Base-by-base conservation (phyloP, 2,329 filamentous ascomycete species). In the Ilyonectria mors-panacis region DNA sequence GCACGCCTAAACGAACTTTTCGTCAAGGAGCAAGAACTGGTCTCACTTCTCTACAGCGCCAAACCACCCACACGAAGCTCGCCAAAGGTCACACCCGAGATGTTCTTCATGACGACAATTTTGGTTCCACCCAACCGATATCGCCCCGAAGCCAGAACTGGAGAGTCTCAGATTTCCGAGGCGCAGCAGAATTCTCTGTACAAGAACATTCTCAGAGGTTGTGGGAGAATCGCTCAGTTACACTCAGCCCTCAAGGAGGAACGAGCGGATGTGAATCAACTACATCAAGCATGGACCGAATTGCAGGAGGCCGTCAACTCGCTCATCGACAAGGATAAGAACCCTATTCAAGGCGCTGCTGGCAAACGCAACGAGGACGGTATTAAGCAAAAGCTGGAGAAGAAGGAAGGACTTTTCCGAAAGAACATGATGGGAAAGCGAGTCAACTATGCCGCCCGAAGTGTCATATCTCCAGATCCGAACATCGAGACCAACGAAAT, bases 361-460 rank as follows among this genome's bases (percentile, higher is more conserved):
- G 93, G 91, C 15, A 91, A 92, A 76, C 88, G 91, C 63, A 92
- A 94, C 59, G 93, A 97, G 68, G 95, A 97, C 70, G 96, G 97
- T 74, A 97, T 99, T 83, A 99, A 99, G 83, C 96, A 99, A 79
- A 93, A 95, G 78, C 87, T 99, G 30, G 96, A 99, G 83, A 99
- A 99, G 86, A 99, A 99, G 83, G 97, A 99, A 78, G 96, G 96
- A 71, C 87, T 99, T 33, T 99, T 99, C 86, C 89, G 96, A 75
- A 98, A 97, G 85, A 98, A 99, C 82, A 98, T 99, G 96, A 99
- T 99, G 96, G 96, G 96, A 68, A 99, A 99, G 86, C 94, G 96
- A 85, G 96, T 99, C 83, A 98, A 99, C 81, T 98, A 96, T 79
- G 96, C 96, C 56, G 96, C 96, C 42, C 92, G 96, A 80, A 97